Base-by-base conservation (phyloP, 1,284 basidiomycete genomes). In the Malassezia vespertilionis region DNA sequence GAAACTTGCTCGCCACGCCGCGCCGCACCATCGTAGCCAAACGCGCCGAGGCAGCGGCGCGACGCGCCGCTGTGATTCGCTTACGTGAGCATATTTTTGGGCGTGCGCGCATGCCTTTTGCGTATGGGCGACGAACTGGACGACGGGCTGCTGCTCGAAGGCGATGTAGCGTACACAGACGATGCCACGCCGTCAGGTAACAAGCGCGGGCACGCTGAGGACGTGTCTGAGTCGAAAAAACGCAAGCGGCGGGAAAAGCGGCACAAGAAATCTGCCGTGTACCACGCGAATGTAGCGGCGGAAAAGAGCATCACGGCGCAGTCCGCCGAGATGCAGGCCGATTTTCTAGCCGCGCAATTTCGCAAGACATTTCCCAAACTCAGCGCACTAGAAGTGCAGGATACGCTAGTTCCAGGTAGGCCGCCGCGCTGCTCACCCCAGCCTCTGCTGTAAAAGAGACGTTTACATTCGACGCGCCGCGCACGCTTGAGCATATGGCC, bases 1-100 rank as follows among this genome's bases (percentile, higher is more conserved):
- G 67, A 31, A 70, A 70, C 40, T 69, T 69, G 56, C 42, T 44
- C 28, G 61, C 54, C 31, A 57, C 54, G 8, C 57, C 58, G 17
- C 63, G 58, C 32, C 62, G 62, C 23, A 62, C 67, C 67, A 69
- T 69, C 12, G 33, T 40, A 17, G 24, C 5, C 10, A 40, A 34
- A 27, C 30, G 23, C 17, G 12, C 24, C 28, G 31, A 5, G 15
- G 31, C 17, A 3, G 17, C 17, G 27, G 27, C 27, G 27, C 27
- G 38, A 5, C 38, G 23, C 26, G 24, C 27, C 27, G 8, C 8
- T 28, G 27, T 28, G 8, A 7, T 15, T 17, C 9, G 35, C 28
- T 42, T 33, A 39, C 33, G n/a, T 38, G 28, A 42, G 33, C 33
- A 17, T 32, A 12, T 24, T 41, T 24, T 24, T 17, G 17, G 12